Percentiles rank a stretch among this genome's conserved stretches.
These are phyloP conservation scores for Trichoderma arundinaceum DNA, from an alignment of 2,329 filamentous ascomycete species.

Conservation along the genomic window DNA sequence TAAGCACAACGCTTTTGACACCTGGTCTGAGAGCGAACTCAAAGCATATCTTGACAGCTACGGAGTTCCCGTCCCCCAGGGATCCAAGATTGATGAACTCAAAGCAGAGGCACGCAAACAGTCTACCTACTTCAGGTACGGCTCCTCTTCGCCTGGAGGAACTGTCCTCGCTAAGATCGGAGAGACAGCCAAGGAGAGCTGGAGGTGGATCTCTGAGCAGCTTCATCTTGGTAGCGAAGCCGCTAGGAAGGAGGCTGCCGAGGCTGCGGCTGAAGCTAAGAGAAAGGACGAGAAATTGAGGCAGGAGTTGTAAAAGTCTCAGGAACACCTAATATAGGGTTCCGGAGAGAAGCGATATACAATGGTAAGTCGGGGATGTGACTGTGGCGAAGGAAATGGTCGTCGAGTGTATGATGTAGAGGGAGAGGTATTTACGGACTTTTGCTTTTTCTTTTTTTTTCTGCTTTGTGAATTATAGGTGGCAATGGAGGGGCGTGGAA, in stretches of 20 bases:
- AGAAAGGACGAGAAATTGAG: conserved; percentile 46
- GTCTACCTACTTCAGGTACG: conserved; percentile 77
- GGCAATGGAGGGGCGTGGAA: neutral
- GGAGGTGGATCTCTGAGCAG: conserved; percentile 59
- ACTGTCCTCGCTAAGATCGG: conserved; percentile 70
- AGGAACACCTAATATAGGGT: neutral
- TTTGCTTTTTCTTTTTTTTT: neutral
- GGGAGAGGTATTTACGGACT: conserved; percentile 2
- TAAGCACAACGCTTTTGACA: conserved; percentile 71
- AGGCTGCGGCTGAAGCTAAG: conserved; percentile 43
- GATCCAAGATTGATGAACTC: conserved; percentile 70
- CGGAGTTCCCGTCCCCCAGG: conserved; percentile 70
- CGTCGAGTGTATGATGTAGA: conserved; percentile 11
- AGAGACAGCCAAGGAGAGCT: conserved; percentile 54
- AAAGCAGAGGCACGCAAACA: conserved; percentile 74
- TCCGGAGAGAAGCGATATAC: neutral
- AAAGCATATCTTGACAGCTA: conserved; percentile 83
- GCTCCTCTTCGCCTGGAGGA: conserved; percentile 68
- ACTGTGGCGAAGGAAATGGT: neutral
- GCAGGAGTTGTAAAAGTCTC: conserved; percentile 54
- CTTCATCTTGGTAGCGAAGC: conserved; percentile 55
- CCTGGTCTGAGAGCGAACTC: conserved; percentile 74
- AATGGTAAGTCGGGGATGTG: neutral
- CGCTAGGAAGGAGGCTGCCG: conserved; percentile 54
- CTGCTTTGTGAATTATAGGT: neutral